Percentiles rank a stretch among this genome's conserved stretches.
Conservation (phyloP, 2,329 filamentous ascomycete species). For the Xylaria sp. region DNA sequence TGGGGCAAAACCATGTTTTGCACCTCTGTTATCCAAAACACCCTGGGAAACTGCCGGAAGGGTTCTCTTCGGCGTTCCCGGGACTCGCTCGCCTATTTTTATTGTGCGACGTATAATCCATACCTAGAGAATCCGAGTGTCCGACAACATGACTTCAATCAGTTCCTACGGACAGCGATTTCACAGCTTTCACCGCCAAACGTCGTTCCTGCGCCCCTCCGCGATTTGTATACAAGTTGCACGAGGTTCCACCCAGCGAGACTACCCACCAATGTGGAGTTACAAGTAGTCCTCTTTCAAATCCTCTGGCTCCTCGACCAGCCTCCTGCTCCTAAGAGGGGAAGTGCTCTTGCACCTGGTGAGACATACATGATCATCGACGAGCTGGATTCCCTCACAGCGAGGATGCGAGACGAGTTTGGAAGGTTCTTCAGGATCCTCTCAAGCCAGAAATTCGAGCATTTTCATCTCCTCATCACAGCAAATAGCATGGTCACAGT, state of each 20-base stretch:
- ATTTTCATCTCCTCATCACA: conserved; percentile 22
- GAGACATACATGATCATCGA: conserved; percentile 27
- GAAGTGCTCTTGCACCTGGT: conserved; percentile 9
- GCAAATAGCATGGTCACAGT: neutral
- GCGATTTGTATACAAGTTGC: conserved; percentile 13
- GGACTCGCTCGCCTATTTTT: conserved; percentile 31
- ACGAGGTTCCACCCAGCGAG: conserved; percentile 21
- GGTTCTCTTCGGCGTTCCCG: neutral
- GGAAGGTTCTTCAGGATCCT: conserved; percentile 17
- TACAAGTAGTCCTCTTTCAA: conserved; percentile 11
- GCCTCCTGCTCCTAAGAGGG: neutral
- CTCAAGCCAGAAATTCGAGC: neutral
- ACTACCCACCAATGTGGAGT: conserved; percentile 16
- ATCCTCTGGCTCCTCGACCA: conserved; percentile 12
- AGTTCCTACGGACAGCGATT: conserved; percentile 26
- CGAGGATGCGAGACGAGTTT: conserved; percentile 3
- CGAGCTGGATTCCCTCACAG: conserved; percentile 13
- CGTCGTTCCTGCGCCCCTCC: conserved; percentile 10
- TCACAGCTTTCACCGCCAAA: conserved; percentile 25
- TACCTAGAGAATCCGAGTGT: neutral
- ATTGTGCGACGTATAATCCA: conserved; percentile 18
- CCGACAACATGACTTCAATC: conserved; percentile 1
- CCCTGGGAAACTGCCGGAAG: conserved; percentile 3
- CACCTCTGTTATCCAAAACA: conserved; percentile 23
- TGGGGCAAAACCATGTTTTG: conserved; percentile 31